phyloP scores from a whole-genome alignment of 2,329 filamentous ascomycete genomes.

The Plectosphaerella plurivora region DNA sequence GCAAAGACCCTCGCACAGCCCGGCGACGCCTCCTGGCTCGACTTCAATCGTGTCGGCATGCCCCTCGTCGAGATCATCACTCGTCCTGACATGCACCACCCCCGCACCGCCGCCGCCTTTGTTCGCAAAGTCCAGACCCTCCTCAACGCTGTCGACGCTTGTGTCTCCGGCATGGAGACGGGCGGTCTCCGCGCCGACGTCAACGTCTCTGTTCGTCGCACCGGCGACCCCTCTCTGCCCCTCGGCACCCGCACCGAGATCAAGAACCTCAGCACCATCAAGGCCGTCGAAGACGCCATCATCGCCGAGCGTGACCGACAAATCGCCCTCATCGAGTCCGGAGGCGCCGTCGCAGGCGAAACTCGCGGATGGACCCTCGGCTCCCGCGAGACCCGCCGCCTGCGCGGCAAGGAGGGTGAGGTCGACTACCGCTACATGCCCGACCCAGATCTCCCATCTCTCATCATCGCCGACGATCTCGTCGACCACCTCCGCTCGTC shows the following conservation, averaged over 20 bases:
- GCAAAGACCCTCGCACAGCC: slow-evolving; percentile 85
- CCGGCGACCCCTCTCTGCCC: slow-evolving; percentile 31
- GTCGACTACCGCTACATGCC: slow-evolving; percentile 99
- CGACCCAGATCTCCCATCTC: slow-evolving; percentile 81
- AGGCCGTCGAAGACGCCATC: slow-evolving; percentile 91
- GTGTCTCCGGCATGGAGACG: slow-evolving; percentile 87
- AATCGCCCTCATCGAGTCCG: slow-evolving; percentile 71
- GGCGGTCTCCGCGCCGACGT: slow-evolving; percentile 90
- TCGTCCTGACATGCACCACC: slow-evolving; percentile 79
- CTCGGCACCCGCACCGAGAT: slow-evolving; percentile 92
- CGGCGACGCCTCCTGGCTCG: slow-evolving; percentile 70
- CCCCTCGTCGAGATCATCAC: slow-evolving; percentile 96
- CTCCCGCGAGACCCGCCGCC: slow-evolving; percentile 70
- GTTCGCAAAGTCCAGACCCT: slow-evolving; percentile 85
- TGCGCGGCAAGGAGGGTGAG: slow-evolving; percentile 92
- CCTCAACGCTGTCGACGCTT: slow-evolving; percentile 75
- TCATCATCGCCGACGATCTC: slow-evolving; percentile 69
- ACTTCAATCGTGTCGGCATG: slow-evolving; percentile 89
- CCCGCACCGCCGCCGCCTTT: slow-evolving; percentile 79
- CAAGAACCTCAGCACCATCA: slow-evolving; percentile 94
- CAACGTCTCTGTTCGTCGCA: slow-evolving; percentile 80
- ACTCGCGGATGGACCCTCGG: slow-evolving; percentile 91
- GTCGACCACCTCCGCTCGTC: slow-evolving; percentile 57
- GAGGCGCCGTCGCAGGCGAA: slow-evolving; percentile 74
- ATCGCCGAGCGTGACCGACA: slow-evolving; percentile 87